Evolutionary conservation across 2,329 filamentous ascomycete genomes (phyloP), one percentile per base, ranked within the genome.

Genomic region (Xylariaceae sp.): DNA sequence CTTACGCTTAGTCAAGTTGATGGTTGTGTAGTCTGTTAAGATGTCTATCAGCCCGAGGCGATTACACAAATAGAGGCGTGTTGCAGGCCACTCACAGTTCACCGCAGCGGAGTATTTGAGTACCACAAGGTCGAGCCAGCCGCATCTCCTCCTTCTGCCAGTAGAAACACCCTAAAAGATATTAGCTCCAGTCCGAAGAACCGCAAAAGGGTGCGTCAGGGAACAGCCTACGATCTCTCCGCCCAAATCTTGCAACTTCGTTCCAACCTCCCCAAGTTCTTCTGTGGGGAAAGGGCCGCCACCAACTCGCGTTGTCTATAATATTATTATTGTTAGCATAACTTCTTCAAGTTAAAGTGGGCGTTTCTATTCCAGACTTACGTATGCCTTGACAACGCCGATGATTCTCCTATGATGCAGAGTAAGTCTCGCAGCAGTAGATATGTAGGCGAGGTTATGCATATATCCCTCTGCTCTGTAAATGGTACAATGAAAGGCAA

Each of bases 241-340:
- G 3, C 73, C 74, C 36, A 74, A 61, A 19, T 71, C 62, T 61
- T 76, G 74, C 6, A 76, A 67, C 51, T 69, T 75, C 3, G 54
- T 62, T 6, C 74, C 74, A 31, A 64, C 53, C n/a, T 73, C 71
- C n/a, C 64, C 69, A 12, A 63, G 53, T 21, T 68, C 79, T 69
- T 87, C 84, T 3, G 82, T 84, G 2, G 83, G 82, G 71, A 87
- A 86, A 4, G 82, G 82, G 9, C 84, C 84, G 31, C 77, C 78
- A 55, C 75, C 77, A 24, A 83, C 80, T 39, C 79, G 74, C 9
- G 83, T 87, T 28, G 83, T 86, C 71, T 86, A 85, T n/a, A 7
- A 40, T 33, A 14, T 26, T 16, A 34, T 14, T 24, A 6, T 5
- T 17, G n/a, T 53, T 28, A 58, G 24, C 16, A 45, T 6, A 4